Base-by-base conservation (phyloP, 1,284 basidiomycete species). In the Fomes fomentarius region DNA sequence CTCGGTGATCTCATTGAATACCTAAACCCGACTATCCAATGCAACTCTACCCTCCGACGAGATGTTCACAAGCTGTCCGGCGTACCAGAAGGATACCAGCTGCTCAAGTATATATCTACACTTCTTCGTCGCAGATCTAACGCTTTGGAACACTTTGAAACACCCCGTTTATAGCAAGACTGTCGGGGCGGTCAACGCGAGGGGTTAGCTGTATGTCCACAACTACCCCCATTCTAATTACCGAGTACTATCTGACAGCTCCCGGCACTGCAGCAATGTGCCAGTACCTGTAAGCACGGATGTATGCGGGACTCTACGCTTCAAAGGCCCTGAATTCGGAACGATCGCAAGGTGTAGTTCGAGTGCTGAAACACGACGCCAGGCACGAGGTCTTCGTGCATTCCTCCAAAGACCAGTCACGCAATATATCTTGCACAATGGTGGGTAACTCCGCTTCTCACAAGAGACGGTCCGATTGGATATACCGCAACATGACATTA, bases 1-100 rank as follows among this genome's bases (percentile, higher is more conserved):
- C 80, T 94, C 12, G 93, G 93, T 31, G 87, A 93, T 62, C 75
- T 86, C 30, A 77, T 96, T 51, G 67, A 76, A 5, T 75, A 77
- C 7, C 89, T 91, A 1, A 85, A 94, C 62, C 93, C 66, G 65
- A 19, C 54, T 70, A 6, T 72, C 71, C 60, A 72, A 70, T 39
- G 63, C 67, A 11, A 68, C 52, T 4, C 48, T 62, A 7, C 56
- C 58, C 9, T 50, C 33, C 2, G 60, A 66, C 15, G 51, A 70
- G 58, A 57, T 0, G 41, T 65, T 14, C 65, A 70, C 35, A 17
- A 34, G 10, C 51, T 24, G 14, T 46, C 15, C n/a, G 64, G 64
- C 0, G 61, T 65, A 0, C 64, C 63, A 0, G 56, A 60, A 3
- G 54, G 46, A 11, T 64, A 57, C 25, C 31, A 52, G 14, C 56